phyloP scores from a whole-genome alignment of 2,329 filamentous ascomycete genomes.

The Cryphonectria parasitica region DNA sequence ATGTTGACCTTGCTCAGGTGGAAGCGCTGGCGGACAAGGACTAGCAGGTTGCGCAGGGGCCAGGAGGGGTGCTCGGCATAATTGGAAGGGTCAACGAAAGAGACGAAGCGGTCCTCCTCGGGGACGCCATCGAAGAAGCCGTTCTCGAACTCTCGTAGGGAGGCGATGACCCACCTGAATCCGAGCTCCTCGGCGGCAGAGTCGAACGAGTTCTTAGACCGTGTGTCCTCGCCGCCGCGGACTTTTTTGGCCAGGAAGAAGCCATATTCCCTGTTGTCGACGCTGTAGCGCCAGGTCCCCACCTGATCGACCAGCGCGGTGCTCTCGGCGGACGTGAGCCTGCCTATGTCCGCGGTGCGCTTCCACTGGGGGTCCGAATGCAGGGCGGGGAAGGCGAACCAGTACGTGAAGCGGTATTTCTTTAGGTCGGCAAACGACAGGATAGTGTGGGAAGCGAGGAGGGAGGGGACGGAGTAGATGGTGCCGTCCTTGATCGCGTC shows the following conservation, averaged over 20 bases:
- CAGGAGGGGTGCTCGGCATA: slow-evolving; percentile 87
- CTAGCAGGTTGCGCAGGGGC: slow-evolving; percentile 87
- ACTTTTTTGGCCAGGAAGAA: slow-evolving; percentile 93
- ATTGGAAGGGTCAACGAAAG: slow-evolving; percentile 91
- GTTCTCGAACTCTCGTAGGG: slow-evolving; percentile 77
- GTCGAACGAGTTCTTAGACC: slow-evolving; percentile 51
- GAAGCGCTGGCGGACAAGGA: slow-evolving; percentile 83
- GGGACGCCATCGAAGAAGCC: slow-evolving; percentile 81
- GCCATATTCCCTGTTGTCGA: slow-evolving; percentile 83
- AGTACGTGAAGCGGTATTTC: slow-evolving; percentile 97
- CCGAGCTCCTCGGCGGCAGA: slow-evolving; percentile 57
- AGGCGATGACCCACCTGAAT: slow-evolving; percentile 77
- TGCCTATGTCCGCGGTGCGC: slow-evolving; percentile 56
- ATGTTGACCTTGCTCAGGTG: slow-evolving; percentile 77
- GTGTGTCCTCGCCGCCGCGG: slow-evolving; percentile 41
- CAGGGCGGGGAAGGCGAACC: slow-evolving; percentile 93
- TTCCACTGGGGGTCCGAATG: slow-evolving; percentile 88
- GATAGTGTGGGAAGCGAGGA: slow-evolving; percentile 85
- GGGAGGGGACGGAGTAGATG: slow-evolving; percentile 91
- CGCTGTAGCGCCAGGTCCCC: slow-evolving; percentile 83
- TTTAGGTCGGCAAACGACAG: slow-evolving; percentile 96
- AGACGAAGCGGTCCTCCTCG: slow-evolving; percentile 77
- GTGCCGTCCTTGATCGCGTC: slow-evolving; percentile 96
- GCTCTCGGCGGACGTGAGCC: slow-evolving; percentile 70
- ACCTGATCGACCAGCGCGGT: slow-evolving; percentile 79